Evolutionary conservation across 306 rosid genomes (phyloP), one percentile per base, ranked within the genome.

Genomic region (Quercus rubra): DNA sequence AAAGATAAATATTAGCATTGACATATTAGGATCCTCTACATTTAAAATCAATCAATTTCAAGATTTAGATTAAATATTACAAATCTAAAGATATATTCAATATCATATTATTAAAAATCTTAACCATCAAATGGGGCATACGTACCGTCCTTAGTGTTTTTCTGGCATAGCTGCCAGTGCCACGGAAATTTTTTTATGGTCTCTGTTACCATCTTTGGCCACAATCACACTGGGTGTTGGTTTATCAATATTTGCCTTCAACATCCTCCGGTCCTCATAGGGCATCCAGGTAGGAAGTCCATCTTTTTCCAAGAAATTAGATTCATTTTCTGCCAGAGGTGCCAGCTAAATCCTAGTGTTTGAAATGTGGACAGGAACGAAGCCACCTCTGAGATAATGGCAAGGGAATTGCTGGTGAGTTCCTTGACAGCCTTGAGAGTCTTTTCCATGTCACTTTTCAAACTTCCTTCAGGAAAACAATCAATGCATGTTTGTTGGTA

Each of bases 151-250:
- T 7, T 73, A 4, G 19, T 79, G 91, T 41, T 46, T 82, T 38
- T 56, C 7, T 30, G 99, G 99, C 52, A 93, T 79, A 70, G 87
- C 84, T 1, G 79, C 74, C 10, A 95, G 52, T 20, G 97, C 97
- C 55, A 86, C 89, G 30, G 77, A 75, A 78, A 95, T 93, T 49
- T 93, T 90, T 78, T 80, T 88, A 87, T 85, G 91, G 51, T 90
- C 10, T 52, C 96, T 97, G 43, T 86, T 84, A 15, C 98, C 98
- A 73, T 93, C 96, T 55, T 87, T 70, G 0, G 99, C 97, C 0
- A 95, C 98, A 6, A 84, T 87, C 63, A 95, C 96, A 63, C 89
- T 93, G 58, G 97, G 93, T 14, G 71, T 81, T 14, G 91, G 97
- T 74, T 83, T 93, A 15, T 81, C 82, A 30, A 77, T 87, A 0